These are phyloP conservation scores for Cokeromyces recurvatus DNA, from an alignment of 371 early-diverging fungal genomes.

Conservation along the genomic window DNA sequence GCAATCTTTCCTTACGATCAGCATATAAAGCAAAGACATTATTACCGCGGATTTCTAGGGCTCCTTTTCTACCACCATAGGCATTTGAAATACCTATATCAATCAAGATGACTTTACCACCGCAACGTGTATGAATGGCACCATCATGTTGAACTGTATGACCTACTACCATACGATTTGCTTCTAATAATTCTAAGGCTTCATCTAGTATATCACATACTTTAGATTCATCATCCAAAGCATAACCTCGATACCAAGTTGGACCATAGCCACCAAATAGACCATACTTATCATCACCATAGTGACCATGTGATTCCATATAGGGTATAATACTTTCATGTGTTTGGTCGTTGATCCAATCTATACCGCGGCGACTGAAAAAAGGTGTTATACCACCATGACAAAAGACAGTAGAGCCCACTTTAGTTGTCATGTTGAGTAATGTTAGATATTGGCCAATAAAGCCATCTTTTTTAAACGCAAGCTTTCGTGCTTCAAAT, in stretches of 20 bases:
- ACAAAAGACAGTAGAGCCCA: conserved; percentile 64
- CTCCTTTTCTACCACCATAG: conserved; percentile 61
- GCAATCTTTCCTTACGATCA: conserved; percentile 8
- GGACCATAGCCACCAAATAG: conserved; percentile 47
- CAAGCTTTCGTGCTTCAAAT: conserved; percentile 38
- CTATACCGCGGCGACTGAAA: conserved; percentile 48
- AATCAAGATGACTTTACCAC: conserved; percentile 60
- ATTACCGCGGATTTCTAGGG: conserved; percentile 52
- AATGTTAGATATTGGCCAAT: conserved; percentile 56
- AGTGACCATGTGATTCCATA: conserved; percentile 21
- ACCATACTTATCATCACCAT: conserved; percentile 31
- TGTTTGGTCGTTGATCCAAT: conserved; percentile 53
- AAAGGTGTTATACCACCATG: conserved; percentile 68
- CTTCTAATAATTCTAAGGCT: conserved; percentile 50
- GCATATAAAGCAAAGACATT: conserved; percentile 25
- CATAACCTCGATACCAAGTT: conserved; percentile 68
- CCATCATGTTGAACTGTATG: conserved; percentile 71
- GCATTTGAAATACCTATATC: conserved; percentile 71
- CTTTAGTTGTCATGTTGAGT: conserved; percentile 56
- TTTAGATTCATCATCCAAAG: conserved; percentile 43
- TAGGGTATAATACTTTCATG: conserved; percentile 29
- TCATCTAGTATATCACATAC: conserved; percentile 49
- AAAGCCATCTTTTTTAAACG: conserved; percentile 61
- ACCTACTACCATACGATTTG: conserved; percentile 73
- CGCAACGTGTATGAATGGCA: conserved; percentile 58